Evolutionary conservation across 2,329 filamentous ascomycete species (phyloP).

Genomic region (Mollisia scopiformis): DNA sequence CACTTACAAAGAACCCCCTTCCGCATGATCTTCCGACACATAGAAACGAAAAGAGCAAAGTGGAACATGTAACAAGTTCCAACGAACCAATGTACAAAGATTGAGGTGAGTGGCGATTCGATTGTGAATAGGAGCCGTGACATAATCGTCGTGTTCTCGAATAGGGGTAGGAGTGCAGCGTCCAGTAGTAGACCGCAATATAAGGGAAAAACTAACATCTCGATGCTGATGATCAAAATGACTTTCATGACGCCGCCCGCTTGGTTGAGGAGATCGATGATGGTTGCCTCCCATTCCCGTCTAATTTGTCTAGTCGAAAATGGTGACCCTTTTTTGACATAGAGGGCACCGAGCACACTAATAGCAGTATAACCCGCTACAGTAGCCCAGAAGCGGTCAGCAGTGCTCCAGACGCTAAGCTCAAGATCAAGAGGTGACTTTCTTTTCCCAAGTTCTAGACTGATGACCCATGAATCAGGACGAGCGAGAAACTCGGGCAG

Average conservation of each 20-base stretch:
- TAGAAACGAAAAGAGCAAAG: slow-evolving; percentile 96
- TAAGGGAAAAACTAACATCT: slow-evolving; percentile 96
- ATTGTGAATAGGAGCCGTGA: slow-evolving; percentile 79
- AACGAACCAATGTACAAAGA: slow-evolving; percentile 98
- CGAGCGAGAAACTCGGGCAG: slow-evolving; percentile 44
- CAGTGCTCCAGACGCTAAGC: slow-evolving; percentile 68
- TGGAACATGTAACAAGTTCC: slow-evolving; percentile 99
- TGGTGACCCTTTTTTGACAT: slow-evolving; percentile 73
- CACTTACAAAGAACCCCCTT: slow-evolving; percentile 86
- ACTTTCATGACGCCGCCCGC: slow-evolving; percentile 97
- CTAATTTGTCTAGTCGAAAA: slow-evolving; percentile 61
- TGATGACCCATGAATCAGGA: slow-evolving; percentile 62
- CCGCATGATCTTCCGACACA: slow-evolving; percentile 98
- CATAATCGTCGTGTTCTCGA: slow-evolving; percentile 76
- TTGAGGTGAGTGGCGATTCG: slow-evolving; percentile 81
- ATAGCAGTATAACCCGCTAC: slow-evolving; percentile 80
- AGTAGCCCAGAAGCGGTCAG: slow-evolving; percentile 72
- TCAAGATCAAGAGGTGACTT: slow-evolving; percentile 49
- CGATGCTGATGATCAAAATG: slow-evolving; percentile 96
- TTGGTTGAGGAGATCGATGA: slow-evolving; percentile 86
- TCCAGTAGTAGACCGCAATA: slow-evolving; percentile 95
- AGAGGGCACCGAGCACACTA: slow-evolving; percentile 74
- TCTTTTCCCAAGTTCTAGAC: slow-evolving; percentile 49
- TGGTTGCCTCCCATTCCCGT: slow-evolving; percentile 71
- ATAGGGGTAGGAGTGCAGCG: slow-evolving; percentile 84